Evolutionary conservation across 176 grass and related monocot species (phyloP).

Genomic region (Pontederia paniculata): DNA sequence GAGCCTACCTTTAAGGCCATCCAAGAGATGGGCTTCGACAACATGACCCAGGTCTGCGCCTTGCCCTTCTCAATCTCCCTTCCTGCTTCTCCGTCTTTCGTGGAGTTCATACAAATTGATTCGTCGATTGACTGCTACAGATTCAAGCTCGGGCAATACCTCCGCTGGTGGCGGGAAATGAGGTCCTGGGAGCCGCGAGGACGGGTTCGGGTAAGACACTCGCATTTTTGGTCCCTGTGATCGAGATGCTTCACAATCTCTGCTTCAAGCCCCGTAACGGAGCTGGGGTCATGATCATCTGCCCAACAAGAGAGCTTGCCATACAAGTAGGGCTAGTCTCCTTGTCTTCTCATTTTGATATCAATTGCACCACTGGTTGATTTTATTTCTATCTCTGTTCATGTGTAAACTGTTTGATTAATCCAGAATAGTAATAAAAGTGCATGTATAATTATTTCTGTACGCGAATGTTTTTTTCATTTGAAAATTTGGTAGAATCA

Average conservation of each 20-base stretch:
- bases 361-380: no score
- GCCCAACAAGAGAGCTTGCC: constrained; percentile 69
- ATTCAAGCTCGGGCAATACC: constrained; percentile 80
- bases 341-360: no score
- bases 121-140: constrained; percentile 17
- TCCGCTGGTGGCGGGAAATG: constrained; percentile 47
- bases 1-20: constrained; percentile 45
- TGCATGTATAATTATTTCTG: neutral
- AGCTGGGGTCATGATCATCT: constrained; percentile 58
- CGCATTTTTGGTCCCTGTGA: constrained; percentile 58
- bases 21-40: constrained; percentile 58
- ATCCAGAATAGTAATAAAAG: no score
- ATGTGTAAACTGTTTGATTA: no score
- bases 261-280: constrained; percentile 50
- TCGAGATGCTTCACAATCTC: constrained; percentile 45
- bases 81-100: neutral
- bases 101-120: neutral
- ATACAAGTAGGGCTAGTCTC: constrained; percentile 33
- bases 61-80: neutral
- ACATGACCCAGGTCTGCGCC: constrained; percentile 45
- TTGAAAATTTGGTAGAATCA: no score
- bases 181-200: constrained; percentile 68
- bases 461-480: no score
- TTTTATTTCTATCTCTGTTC: no score
- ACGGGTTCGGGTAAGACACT: constrained; percentile 74